A percentile compares a stretch with the other conserved stretches of the same genome.
These are phyloP conservation scores for Spergularia azorica DNA, from an alignment of 179 eudicot genomes.

Conservation along the genomic window DNA sequence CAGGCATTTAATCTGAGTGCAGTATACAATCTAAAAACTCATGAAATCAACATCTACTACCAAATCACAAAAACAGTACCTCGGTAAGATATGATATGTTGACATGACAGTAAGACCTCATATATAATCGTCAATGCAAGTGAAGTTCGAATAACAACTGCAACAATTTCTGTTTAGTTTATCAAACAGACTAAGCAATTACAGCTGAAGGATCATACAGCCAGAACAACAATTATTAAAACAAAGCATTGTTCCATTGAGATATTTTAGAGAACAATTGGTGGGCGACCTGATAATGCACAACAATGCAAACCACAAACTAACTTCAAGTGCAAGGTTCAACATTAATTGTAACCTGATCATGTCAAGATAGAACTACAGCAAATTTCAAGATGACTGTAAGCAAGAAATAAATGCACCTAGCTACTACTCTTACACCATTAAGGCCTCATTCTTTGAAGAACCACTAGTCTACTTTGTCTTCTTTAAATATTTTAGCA, in stretches of 20 bases:
- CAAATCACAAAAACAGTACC: not conserved
- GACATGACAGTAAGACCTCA: not conserved
- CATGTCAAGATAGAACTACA: too few species aligned
- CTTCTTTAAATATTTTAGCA: not conserved
- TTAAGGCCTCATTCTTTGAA: not conserved
- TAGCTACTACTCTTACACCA: too few species aligned
- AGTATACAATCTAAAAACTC: too few species aligned
- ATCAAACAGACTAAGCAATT: not conserved
- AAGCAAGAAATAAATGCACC: too few species aligned
- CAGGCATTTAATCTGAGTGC: too few species aligned
- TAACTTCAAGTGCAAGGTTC: not conserved
- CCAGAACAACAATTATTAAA: not conserved
- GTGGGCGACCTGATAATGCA: constrained; percentile 2
- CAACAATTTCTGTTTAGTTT: not conserved
- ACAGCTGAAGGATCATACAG: not conserved
- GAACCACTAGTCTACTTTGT: not conserved
- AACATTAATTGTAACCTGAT: too few species aligned
- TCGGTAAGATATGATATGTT: not conserved
- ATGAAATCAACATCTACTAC: too few species aligned
- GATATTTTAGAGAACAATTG: constrained; percentile 30
- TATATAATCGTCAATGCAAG: not conserved
- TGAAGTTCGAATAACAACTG: not conserved
- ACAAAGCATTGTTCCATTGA: constrained; percentile 9
- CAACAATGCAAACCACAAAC: too few species aligned
- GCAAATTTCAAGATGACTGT: too few species aligned